Percentiles rank a stretch among this genome's conserved stretches.
phyloP scores from a whole-genome alignment of 139 green algal genomes.

The Volvox reticuliferus region DNA sequence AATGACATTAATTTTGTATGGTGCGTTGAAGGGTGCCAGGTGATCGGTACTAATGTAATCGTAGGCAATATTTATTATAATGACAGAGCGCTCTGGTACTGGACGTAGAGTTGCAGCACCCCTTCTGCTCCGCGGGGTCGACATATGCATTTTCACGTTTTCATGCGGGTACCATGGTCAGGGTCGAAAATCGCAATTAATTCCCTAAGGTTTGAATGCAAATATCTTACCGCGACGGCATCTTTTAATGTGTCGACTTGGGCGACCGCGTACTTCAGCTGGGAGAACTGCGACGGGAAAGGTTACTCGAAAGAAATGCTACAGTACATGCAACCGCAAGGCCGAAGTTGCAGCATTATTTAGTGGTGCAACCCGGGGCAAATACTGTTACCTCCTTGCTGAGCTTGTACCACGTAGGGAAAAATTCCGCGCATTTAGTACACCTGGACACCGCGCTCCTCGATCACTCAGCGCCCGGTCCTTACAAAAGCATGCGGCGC shows the following conservation, averaged over 20 bases:
- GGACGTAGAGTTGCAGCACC: too few species aligned
- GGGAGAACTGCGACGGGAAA: conserved; percentile 55
- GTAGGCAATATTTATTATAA: too few species aligned
- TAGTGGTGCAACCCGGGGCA: too few species aligned
- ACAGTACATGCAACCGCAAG: too few species aligned
- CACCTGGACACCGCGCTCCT: conserved; percentile 43
- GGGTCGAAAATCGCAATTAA: too few species aligned
- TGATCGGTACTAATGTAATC: background rate
- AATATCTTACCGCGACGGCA: conserved; percentile 41
- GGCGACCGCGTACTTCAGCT: conserved; percentile 76
- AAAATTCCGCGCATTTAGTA: conserved; percentile 72
- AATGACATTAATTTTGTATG: background rate
- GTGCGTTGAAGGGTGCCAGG: background rate
- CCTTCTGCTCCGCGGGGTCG: too few species aligned
- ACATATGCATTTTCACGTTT: too few species aligned
- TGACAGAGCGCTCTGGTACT: too few species aligned
- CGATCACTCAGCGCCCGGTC: background rate
- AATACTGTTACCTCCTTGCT: conserved; percentile 61
- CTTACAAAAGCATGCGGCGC: background rate
- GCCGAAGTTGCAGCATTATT: too few species aligned
- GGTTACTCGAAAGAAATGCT: too few species aligned
- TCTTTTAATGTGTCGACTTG: conserved; percentile 81
- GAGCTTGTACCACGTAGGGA: conserved; percentile 65
- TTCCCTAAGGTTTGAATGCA: background rate
- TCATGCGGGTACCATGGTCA: too few species aligned